These are phyloP conservation scores for Staphylotrichum tortipilum DNA, from an alignment of 495 filamentous ascomycete species.

Conservation along the genomic window DNA sequence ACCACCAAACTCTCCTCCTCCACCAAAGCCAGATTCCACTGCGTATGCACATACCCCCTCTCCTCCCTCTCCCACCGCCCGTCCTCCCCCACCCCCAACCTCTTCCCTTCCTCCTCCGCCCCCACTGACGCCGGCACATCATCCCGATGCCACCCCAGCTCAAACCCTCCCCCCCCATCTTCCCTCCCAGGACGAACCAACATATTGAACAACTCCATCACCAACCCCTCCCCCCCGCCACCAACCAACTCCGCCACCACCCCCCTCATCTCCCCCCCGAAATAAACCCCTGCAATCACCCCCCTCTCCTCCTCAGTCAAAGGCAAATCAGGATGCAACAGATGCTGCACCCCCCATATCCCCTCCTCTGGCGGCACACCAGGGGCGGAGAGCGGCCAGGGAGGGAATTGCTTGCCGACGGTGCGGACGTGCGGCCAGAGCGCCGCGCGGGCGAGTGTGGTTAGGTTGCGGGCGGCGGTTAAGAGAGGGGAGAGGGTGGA, in stretches of 20 bases:
- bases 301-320: slow-evolving; percentile 29
- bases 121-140: slow-evolving; percentile 54
- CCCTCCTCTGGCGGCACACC: slow-evolving; percentile 33
- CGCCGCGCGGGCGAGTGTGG: slow-evolving; percentile 49
- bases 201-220: slow-evolving; percentile 75
- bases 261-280: slow-evolving; percentile 48
- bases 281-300: slow-evolving; percentile 56
- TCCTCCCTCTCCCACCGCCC: slow-evolving; percentile 29
- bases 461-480: slow-evolving; percentile 43
- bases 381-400: slow-evolving; percentile 56
- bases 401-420: slow-evolving; percentile 78
- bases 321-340: slow-evolving; percentile 59
- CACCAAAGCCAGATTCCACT: slow-evolving; percentile 71
- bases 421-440: slow-evolving; percentile 72
- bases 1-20: slow-evolving; percentile 59
- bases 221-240: slow-evolving; percentile 32
- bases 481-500: slow-evolving; percentile 37
- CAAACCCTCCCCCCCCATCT: slow-evolving; percentile 41
- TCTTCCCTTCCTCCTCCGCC: slow-evolving; percentile 46
- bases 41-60: slow-evolving; percentile 45
- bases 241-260: slow-evolving; percentile 49
- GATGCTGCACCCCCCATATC: slow-evolving; percentile 82
- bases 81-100: no score
- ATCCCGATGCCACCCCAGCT: slow-evolving; percentile 70
- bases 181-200: slow-evolving; percentile 50